Conservation (phyloP, 2,329 filamentous ascomycete genomes). For the Cyphellophora attinorum region DNA sequence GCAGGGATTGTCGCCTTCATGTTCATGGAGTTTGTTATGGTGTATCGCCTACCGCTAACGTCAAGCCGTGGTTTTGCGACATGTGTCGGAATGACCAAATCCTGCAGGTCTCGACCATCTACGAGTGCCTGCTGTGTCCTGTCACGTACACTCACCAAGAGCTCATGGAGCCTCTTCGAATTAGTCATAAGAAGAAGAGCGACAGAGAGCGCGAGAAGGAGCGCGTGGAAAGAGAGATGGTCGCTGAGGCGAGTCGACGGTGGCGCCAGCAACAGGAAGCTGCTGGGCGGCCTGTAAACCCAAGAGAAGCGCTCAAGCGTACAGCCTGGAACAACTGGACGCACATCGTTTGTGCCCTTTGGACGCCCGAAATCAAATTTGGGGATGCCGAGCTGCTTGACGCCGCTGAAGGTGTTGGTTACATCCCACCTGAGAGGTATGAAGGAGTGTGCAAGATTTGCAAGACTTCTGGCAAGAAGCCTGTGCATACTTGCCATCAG, state of each 20-base stretch:
- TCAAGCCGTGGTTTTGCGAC: slow-evolving; percentile 88
- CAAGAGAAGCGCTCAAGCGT: slow-evolving; percentile 83
- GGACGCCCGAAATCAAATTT: slow-evolving; percentile 88
- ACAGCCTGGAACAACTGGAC: slow-evolving; percentile 98
- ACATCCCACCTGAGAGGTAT: slow-evolving; percentile 64
- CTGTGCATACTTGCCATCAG: slow-evolving; percentile 72
- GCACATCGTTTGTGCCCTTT: slow-evolving; percentile 85
- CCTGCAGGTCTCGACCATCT: slow-evolving; percentile 84
- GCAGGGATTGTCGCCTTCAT: slow-evolving; percentile 78
- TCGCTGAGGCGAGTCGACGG: slow-evolving; percentile 67
- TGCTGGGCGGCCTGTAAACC: slow-evolving; percentile 69
- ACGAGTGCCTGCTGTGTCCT: slow-evolving; percentile 87
- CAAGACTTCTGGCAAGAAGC: slow-evolving; percentile 59
- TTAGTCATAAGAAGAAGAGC: slow-evolving; percentile 76
- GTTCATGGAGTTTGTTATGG: slow-evolving; percentile 92
- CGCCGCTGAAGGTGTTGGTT: slow-evolving; percentile 80
- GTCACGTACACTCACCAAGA: slow-evolving; percentile 73
- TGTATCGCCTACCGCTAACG: slow-evolving; percentile 50
- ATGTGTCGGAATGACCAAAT: slow-evolving; percentile 92
- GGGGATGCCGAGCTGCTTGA: slow-evolving; percentile 73
- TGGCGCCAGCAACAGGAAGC: slow-evolving; percentile 78
- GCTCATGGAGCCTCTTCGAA: slow-evolving; percentile 71
- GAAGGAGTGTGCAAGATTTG: slow-evolving; percentile 77
- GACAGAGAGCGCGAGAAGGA: slow-evolving; percentile 89
- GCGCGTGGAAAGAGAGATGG: slow-evolving; percentile 71